Evolutionary conservation across 2,329 filamentous ascomycete species (phyloP), one percentile per base, ranked within the genome.

Genomic region (Lasiodiplodia theobromae): DNA sequence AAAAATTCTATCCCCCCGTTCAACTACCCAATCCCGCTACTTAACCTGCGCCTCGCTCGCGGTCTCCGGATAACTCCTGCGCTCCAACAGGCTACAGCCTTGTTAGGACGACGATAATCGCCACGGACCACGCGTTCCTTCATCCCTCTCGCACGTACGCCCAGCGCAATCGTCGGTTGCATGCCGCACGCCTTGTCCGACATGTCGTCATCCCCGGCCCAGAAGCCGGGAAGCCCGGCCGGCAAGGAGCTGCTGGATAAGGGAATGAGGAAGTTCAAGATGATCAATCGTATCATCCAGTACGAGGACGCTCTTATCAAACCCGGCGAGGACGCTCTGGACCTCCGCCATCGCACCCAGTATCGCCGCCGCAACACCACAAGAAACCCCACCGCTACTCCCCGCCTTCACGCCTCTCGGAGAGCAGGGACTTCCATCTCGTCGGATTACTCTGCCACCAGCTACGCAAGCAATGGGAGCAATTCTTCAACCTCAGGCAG

Each of bases 261-360:
- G 23, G 4, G 47, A 8, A 31, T 64, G 10, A n/a, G 4, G 3
- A 64, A 38, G 14, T 38, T 64, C 60, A 64, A 47, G 5, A 49
- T 49, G 10, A 2, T 64, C 28, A 40, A 52, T n/a, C 60, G 60
- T 28, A 52, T 64, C 21, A 4, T 31, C 3, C 47, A 28, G 16
- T 52, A 31, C 6, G 60, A 64, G 2, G 60, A 31, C 31, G 60
- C 60, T 38, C 44, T 47, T 2, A 64, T 64, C 60, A 37, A 38
- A 25, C 60, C 47, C 31, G 60, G 60, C 47, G 60, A 64, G 18
- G 60, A 64, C 25, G 60, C 60, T 12, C 18, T n/a, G 5, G n/a
- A 25, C 28, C 60, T 64, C 25, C 31, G 2, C 5, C 2, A 18
- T 4, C 58, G 58, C 10, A 49, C 28, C 7, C 4, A 12, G 2